A percentile compares a stretch with the other conserved stretches of the same genome.
phyloP scores from a whole-genome alignment of 2,329 filamentous ascomycete species.

The Fusarium incarnatum region DNA sequence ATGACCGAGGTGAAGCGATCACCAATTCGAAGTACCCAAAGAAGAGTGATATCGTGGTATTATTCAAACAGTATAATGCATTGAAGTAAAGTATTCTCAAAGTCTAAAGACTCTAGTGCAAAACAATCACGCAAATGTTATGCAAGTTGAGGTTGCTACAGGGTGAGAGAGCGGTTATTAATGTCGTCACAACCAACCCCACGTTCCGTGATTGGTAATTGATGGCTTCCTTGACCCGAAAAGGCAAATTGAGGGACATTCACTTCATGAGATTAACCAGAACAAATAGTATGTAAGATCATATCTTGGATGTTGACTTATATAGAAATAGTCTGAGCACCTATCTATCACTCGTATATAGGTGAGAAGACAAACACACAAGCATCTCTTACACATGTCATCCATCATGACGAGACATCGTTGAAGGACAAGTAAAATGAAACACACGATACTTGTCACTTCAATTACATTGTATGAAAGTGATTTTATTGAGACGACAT shows the following conservation, averaged over 20 bases:
- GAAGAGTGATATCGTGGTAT: not conserved
- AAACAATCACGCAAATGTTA: conserved; percentile 11
- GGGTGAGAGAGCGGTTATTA: conserved; percentile 7
- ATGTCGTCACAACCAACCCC: conserved; percentile 37
- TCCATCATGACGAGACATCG: not conserved
- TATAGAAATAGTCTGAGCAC: not conserved
- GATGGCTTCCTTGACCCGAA: conserved; percentile 15
- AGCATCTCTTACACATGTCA: not conserved
- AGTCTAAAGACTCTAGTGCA: not conserved
- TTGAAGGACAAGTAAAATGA: not conserved
- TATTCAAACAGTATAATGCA: not conserved
- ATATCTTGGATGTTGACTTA: not conserved
- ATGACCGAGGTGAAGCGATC: not conserved
- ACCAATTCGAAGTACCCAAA: not conserved
- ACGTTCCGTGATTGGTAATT: conserved; percentile 38
- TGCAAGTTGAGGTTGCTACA: conserved; percentile 20
- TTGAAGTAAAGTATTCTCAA: not conserved
- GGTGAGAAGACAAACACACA: not conserved
- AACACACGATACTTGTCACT: not conserved
- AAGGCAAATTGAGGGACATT: conserved; percentile 11
- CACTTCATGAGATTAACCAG: not conserved
- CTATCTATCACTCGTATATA: not conserved
- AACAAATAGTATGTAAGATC: not conserved
- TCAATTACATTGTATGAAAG: not conserved
- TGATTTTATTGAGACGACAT: not conserved